A percentile compares a stretch with the other conserved stretches of the same genome.
phyloP scores from a whole-genome alignment of 345 rosid genomes.

The Microcos paniculata region DNA sequence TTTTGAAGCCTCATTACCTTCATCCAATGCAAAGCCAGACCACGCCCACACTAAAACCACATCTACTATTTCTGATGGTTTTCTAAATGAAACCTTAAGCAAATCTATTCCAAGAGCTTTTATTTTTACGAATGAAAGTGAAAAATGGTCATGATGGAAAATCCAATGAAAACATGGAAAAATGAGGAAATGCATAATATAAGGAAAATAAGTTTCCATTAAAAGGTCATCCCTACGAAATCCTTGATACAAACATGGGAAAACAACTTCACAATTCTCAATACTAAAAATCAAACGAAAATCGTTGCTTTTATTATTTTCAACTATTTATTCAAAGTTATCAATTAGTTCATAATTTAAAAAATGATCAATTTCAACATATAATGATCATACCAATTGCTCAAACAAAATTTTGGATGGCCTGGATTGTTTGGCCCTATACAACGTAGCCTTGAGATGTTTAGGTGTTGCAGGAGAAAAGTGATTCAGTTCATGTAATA shows the following conservation, averaged over 20 bases:
- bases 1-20: constrained; percentile 78
- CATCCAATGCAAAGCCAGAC: constrained; percentile 90
- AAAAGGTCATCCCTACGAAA: neutral
- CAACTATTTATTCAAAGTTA: neutral
- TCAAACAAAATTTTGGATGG: neutral
- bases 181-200: neutral
- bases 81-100: constrained; percentile 60
- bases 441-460: neutral
- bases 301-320: neutral
- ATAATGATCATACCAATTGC: neutral
- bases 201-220: neutral
- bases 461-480: neutral
- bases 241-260: neutral
- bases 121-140: constrained; percentile 42
- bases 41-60: constrained; percentile 91
- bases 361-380: neutral
- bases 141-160: neutral
- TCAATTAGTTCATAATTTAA: neutral
- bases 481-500: neutral
- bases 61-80: constrained; percentile 36
- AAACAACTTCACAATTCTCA: neutral
- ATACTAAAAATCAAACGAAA: neutral
- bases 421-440: neutral
- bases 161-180: neutral
- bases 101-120: constrained; percentile 78